These are phyloP conservation scores for Turritis glabra DNA, from an alignment of 345 rosid genomes.

Conservation along the genomic window DNA sequence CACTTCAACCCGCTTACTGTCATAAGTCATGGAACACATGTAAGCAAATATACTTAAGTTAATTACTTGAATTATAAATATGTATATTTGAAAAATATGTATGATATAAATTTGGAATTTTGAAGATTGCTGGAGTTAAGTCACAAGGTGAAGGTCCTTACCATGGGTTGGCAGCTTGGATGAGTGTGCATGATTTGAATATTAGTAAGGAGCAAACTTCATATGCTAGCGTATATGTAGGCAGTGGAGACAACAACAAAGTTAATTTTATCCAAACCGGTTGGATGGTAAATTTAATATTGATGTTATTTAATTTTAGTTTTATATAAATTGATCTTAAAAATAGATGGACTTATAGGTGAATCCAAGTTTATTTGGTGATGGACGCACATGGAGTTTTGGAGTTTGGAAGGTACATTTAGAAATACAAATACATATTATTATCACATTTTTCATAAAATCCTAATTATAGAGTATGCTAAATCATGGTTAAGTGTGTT, in stretches of 20 bases:
- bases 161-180: slow-evolving; percentile 9
- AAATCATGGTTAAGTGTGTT: no score
- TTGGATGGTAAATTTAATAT: no score
- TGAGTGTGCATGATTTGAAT: slow-evolving; percentile 24
- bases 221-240: not conserved
- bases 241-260: not conserved
- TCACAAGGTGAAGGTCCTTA: not conserved
- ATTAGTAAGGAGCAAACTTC: slow-evolving; percentile 6
- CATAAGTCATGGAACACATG: not conserved
- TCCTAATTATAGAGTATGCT: not conserved
- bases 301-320: not conserved
- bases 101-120: not conserved
- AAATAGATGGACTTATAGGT: not conserved
- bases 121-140: not conserved
- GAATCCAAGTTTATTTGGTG: slow-evolving; percentile 17
- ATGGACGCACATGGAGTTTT: no score
- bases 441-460: not conserved
- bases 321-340: not conserved
- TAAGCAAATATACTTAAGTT: not conserved
- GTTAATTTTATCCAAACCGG: not conserved
- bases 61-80: not conserved
- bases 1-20: not conserved
- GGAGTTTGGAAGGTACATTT: slow-evolving; percentile 19
- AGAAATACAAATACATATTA: not conserved
- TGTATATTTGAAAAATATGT: not conserved